These are phyloP conservation scores for Aspergillus alliaceus DNA, from an alignment of 2,329 filamentous ascomycete genomes.

Conservation along the genomic window DNA sequence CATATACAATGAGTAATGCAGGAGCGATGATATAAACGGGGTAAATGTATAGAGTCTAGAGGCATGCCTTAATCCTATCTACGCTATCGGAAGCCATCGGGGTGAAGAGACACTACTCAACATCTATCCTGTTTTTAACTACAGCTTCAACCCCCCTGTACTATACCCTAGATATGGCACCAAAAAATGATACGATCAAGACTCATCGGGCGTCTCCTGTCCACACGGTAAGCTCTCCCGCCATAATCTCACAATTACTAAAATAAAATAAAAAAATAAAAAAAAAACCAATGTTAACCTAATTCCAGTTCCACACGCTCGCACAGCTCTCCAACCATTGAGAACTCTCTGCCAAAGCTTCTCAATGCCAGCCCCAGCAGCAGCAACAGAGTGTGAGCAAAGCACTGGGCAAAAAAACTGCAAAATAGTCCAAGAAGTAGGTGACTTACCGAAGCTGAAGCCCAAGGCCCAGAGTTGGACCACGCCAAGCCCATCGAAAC, in stretches of 20 bases:
- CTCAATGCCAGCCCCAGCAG: neutral
- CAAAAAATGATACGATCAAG: neutral
- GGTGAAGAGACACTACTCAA: no score
- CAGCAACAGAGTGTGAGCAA: neutral
- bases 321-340: neutral
- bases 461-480: constrained; percentile 35
- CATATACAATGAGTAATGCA: no score
- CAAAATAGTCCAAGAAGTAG: constrained; percentile 19
- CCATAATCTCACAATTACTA: neutral
- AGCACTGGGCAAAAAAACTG: constrained; percentile 9
- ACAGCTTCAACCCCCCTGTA: neutral
- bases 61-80: neutral
- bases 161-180: neutral
- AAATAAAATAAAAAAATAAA: neutral
- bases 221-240: neutral
- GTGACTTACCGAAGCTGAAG: constrained; percentile 33
- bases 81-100: no score
- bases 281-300: neutral
- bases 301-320: no score
- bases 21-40: neutral
- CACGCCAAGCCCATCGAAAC: constrained; percentile 25
- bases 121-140: neutral
- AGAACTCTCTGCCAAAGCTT: neutral
- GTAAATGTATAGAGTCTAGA: neutral
- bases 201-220: neutral